Percentiles rank a stretch among this genome's conserved stretches.
Evolutionary conservation across 129 eudicot species (phyloP).

Genomic region (Sambucus nigra): DNA sequence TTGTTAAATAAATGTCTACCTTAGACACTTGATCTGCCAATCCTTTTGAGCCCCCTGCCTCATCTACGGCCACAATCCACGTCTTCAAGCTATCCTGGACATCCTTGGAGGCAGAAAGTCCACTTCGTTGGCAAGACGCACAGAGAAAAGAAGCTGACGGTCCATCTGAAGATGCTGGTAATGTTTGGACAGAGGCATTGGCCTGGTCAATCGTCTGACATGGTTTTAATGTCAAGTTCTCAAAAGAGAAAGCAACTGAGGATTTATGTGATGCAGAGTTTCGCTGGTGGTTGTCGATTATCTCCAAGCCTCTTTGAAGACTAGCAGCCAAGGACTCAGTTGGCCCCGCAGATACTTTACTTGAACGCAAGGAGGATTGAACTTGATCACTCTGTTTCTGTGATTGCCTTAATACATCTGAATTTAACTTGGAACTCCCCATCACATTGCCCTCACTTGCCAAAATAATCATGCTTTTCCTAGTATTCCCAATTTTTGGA

Average conservation of each 20-base stretch:
- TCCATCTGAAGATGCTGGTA: slow-evolving; percentile 19
- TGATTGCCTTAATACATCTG: slow-evolving; percentile 31
- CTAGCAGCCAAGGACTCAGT: slow-evolving; percentile 91
- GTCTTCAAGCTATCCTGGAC: slow-evolving; percentile 45
- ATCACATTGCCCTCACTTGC: slow-evolving; percentile 15
- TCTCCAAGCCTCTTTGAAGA: slow-evolving; percentile 74
- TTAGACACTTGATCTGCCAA: slow-evolving; percentile 3
- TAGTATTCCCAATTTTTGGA: slow-evolving; percentile 50
- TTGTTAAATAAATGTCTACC: slow-evolving; percentile 1
- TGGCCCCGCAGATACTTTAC: slow-evolving; percentile 57
- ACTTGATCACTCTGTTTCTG: slow-evolving; percentile 33
- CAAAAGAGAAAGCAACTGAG: slow-evolving; percentile 77
- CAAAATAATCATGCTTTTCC: slow-evolving; percentile 42
- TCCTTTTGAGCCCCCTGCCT: slow-evolving; percentile 20
- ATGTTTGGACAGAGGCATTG: slow-evolving; percentile 56
- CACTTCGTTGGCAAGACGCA: slow-evolving; percentile 46
- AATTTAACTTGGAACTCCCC: slow-evolving; percentile 35
- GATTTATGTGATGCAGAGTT: slow-evolving; percentile 54
- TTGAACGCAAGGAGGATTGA: slow-evolving; percentile 61
- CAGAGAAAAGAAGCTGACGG: slow-evolving; percentile 33
- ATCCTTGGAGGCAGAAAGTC: slow-evolving; percentile 24
- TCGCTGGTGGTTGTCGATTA: slow-evolving; percentile 73
- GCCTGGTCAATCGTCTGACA: slow-evolving; percentile 38
- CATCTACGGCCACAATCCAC: slow-evolving; percentile 30
- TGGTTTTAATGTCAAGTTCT: slow-evolving; percentile 70